Evolutionary conservation across 306 rosid genomes (phyloP).

Genomic region (Albizia julibrissin): DNA sequence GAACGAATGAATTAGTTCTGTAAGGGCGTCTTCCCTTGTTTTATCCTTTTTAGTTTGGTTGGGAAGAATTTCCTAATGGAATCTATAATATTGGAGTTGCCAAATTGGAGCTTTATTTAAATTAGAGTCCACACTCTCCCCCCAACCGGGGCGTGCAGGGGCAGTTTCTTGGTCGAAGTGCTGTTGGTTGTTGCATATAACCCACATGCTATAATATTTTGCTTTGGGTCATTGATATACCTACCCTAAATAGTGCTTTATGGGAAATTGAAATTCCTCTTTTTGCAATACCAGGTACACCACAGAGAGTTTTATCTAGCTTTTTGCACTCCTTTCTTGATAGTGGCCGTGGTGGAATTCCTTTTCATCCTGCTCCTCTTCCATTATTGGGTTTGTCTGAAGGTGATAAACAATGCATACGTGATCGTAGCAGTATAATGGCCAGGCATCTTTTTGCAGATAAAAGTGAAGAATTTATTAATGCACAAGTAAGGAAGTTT

Average conservation of each 20-base stretch:
- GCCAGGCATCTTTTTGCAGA: slow-evolving; percentile 98
- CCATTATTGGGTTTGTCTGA: slow-evolving; percentile 88
- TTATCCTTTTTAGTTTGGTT: not conserved
- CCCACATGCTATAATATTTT: not conserved
- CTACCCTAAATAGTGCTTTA: not conserved
- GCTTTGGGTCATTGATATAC: slow-evolving; percentile 14
- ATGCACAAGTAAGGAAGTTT: slow-evolving; percentile 74
- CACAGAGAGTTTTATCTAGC: slow-evolving; percentile 86
- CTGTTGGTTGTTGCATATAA: not conserved
- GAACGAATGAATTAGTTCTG: not conserved
- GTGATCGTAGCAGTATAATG: slow-evolving; percentile 96
- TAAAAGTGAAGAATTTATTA: slow-evolving; percentile 84
- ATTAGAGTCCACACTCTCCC: too few relatives aligned
- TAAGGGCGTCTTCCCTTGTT: not conserved
- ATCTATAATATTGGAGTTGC: not conserved
- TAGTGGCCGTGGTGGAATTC: slow-evolving; percentile 87
- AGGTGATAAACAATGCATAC: slow-evolving; percentile 94
- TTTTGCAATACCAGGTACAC: slow-evolving; percentile 70
- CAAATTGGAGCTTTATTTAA: not conserved
- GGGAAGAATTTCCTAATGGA: slow-evolving; percentile 1
- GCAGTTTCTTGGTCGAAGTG: not conserved
- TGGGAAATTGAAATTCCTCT: slow-evolving; percentile 21
- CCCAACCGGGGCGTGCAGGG: too few relatives aligned
- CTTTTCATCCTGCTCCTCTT: slow-evolving; percentile 83
- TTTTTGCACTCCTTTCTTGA: slow-evolving; percentile 92